Base-by-base conservation (phyloP, 495 filamentous ascomycete genomes). In the Articulospora tetracladia region DNA sequence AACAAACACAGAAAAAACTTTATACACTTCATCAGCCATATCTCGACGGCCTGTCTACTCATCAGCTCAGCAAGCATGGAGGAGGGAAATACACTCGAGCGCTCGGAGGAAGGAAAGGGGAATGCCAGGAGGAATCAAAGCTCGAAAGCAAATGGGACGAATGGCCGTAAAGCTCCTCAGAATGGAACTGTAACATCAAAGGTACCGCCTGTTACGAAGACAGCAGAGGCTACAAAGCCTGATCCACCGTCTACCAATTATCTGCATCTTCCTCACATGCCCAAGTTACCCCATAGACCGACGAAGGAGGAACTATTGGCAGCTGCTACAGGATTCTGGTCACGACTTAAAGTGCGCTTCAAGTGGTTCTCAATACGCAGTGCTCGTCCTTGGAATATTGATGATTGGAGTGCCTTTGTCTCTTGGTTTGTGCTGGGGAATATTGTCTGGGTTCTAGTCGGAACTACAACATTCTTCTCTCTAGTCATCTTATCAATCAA, bases 281-380 rank as follows among this genome's bases (percentile, higher is more conserved):
- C 84, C 17, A 75, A 80, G 54, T 83, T 92, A 69, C 83, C 89
- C 22, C 92, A 97, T 73, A 79, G 92, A 34, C 93, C 94, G 12
- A 93, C 88, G 27, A 97, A 96, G 66, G 92, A 96, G 70, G 93
- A 98, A 73, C 82, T 98, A 53, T 76, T 98, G 36, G 89, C 87
- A 28, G 93, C 95, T 46, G 93, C 94, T 23, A 97, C 85, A 17
- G 91, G 93, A 1, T 97, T 97, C 70, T 91, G 92, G 84, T 88
- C 93, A 17, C 83, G 94, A n/a, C 68, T 97, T 12, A 91, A 88
- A 66, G 89, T 98, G 30, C 85, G 91, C 20, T 97, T 97, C 74
- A 98, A 98, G 69, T 98, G 95, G 94, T 87, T 95, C 62, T 93
- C 94, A 19, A 98, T 98, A 66, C 79, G 93, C 65, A 95, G 92